Evolutionary conservation across 768 basidiomycete species (phyloP), one percentile per base, ranked within the genome.

Genomic region (Suillus fuscotomentosus): DNA sequence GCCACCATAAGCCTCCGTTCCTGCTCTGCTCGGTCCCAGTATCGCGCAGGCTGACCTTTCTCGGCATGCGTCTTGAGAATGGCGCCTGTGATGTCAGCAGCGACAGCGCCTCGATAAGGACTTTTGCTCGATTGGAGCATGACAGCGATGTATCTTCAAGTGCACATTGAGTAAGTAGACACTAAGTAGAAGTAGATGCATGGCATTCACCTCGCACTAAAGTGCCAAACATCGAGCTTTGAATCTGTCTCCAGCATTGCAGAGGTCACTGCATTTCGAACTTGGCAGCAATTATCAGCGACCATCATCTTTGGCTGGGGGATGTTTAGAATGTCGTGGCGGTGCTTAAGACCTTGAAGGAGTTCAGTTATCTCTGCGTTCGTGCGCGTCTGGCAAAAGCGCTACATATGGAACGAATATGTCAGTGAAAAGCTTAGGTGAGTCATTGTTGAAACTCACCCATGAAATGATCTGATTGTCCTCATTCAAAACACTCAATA

Each of bases 201-300:
- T 24, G 13, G 17, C 60, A 48, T 65, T 27, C 48, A 72, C 70
- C 72, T 41, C 31, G 60, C 56, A 9, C 68, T 45, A n/a, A 70
- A 69, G 31, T 73, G 72, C 63, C 63, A 71, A 0, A 72, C 67
- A 59, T 73, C 67, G 0, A 68, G 66, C 0, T 64, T 27, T 7
- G 64, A 54, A 10, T 36, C 48, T 0, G 34, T 60, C 5, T 63
- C 20, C 0, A 63, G 65, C 39, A 73, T 62, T 1, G 59, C 64
- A 1, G 41, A 14, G 14, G 31, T 10, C 5, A 72, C 31, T 0
- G 69, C 64, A 6, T 14, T 50, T 17, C 53, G 45, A 0, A 71
- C 62, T 15, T 65, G 63, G 61, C 71, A 73, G 60, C 72, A 72
- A 42, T 73, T 73, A 36, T 73, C 68, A 0, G 34, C 66, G 3